phyloP scores from a whole-genome alignment of 2,329 filamentous ascomycete genomes.

The Neofusicoccum ribis region DNA sequence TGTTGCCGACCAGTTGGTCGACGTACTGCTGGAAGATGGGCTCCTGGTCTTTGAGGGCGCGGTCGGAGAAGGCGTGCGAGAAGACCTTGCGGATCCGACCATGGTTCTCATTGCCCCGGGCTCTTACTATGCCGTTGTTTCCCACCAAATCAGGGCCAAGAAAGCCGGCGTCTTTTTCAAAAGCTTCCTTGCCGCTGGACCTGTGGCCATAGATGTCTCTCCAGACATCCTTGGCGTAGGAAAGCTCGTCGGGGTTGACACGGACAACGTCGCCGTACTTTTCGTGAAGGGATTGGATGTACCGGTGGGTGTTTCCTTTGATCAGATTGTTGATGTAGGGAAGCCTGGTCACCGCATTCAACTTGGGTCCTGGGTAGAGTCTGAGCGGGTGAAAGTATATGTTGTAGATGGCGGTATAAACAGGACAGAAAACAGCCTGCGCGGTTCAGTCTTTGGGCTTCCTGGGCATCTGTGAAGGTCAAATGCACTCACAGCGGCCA shows the following conservation, averaged over 20 bases:
- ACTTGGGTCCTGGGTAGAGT: conserved; percentile 46
- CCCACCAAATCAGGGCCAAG: conserved; percentile 34
- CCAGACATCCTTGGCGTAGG: conserved; percentile 44
- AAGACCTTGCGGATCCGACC: conserved; percentile 40
- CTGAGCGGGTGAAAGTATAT: conserved; percentile 46
- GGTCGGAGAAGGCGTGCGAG: conserved; percentile 43
- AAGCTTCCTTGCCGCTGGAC: conserved; percentile 20
- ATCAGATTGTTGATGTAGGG: conserved; percentile 32
- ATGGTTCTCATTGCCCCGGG: conserved; percentile 42
- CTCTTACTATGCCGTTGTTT: conserved; percentile 31
- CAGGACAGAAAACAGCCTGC: not conserved
- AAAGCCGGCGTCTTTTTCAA: conserved; percentile 33
- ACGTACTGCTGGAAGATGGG: conserved; percentile 42
- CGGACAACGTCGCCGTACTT: conserved; percentile 46
- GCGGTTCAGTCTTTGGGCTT: not conserved
- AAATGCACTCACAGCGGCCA: not conserved
- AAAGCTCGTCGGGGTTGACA: conserved; percentile 38
- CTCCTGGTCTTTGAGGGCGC: conserved; percentile 42
- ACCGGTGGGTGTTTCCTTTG: conserved; percentile 29
- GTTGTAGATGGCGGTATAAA: conserved; percentile 32
- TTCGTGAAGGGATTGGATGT: conserved; percentile 36
- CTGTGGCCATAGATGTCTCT: conserved; percentile 41
- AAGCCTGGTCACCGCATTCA: conserved; percentile 32
- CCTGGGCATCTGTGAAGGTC: not conserved
- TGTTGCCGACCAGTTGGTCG: conserved; percentile 39